phyloP scores from a whole-genome alignment of 768 basidiomycete species.

The Pseudohyphozyma bogoriensis region DNA sequence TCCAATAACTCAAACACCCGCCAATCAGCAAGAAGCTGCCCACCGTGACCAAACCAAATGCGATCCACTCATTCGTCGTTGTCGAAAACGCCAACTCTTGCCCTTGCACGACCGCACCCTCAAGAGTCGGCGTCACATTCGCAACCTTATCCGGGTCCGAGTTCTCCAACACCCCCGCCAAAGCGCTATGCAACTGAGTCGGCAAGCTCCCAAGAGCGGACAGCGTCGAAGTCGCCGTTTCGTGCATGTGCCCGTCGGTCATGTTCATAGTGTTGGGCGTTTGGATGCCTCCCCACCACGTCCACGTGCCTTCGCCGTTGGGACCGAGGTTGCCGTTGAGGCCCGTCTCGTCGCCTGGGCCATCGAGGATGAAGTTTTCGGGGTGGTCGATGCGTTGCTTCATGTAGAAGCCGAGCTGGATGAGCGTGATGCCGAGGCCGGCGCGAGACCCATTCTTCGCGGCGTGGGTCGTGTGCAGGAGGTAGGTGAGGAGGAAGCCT shows the following conservation, averaged over 20 bases:
- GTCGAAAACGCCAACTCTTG: too few relatives aligned
- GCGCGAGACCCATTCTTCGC: constrained; percentile 87
- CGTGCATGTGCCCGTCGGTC: background rate
- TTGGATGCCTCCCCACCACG: constrained; percentile 17
- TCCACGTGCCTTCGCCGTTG: background rate
- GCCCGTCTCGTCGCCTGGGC: constrained; percentile 16
- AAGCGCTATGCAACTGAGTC: constrained; percentile 9
- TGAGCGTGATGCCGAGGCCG: constrained; percentile 87
- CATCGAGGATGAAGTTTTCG: background rate
- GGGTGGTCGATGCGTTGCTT: constrained; percentile 21
- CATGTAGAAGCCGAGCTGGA: constrained; percentile 61
- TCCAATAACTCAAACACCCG: constrained; percentile 22
- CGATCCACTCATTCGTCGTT: constrained; percentile 72
- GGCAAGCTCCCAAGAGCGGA: constrained; percentile 10
- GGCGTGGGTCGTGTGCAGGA: constrained; percentile 79
- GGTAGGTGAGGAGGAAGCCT: constrained; percentile 64
- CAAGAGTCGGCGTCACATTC: constrained; percentile 33
- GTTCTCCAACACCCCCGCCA: constrained; percentile 9
- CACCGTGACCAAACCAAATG: constrained; percentile 81
- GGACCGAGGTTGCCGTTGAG: constrained; percentile 19
- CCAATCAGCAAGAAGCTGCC: constrained; percentile 41
- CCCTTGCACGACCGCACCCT: constrained; percentile 29
- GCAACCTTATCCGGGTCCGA: background rate
- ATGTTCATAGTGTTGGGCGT: constrained; percentile 1
- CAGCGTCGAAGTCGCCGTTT: constrained; percentile 2